phyloP scores from a whole-genome alignment of 805 yeast species.

The Diddensiella caesifluorescens region DNA sequence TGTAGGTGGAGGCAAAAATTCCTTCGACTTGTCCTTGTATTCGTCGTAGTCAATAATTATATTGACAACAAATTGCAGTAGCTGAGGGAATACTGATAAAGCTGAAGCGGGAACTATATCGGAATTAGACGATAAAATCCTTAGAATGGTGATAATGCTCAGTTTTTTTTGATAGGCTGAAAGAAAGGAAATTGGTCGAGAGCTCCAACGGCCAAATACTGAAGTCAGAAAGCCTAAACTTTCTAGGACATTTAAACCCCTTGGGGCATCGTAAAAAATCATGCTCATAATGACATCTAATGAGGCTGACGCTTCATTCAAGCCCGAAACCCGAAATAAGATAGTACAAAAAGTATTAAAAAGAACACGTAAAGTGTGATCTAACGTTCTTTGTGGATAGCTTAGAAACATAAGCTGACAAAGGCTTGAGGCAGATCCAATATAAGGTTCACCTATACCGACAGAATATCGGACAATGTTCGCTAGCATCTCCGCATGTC shows the following conservation, averaged over 20 bases:
- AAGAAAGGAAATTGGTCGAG: neutral
- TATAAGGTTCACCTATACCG: neutral
- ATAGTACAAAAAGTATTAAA: neutral
- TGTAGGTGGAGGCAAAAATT: too few relatives aligned
- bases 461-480: too few relatives aligned
- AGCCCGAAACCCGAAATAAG: too few relatives aligned
- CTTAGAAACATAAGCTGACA: neutral
- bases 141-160: neutral
- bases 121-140: neutral
- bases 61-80: neutral
- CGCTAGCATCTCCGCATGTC: too few relatives aligned
- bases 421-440: neutral
- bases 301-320: too few relatives aligned
- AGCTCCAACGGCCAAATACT: neutral
- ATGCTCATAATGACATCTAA: neutral
- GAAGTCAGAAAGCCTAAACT: neutral
- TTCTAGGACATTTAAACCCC: neutral
- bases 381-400: neutral
- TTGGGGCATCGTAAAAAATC: neutral
- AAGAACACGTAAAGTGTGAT: neutral
- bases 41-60: neutral
- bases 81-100: conserved; percentile 1
- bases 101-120: neutral
- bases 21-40: too few relatives aligned
- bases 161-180: neutral